These are phyloP conservation scores for Bacidia gigantensis DNA, from an alignment of 495 filamentous ascomycete genomes.

Conservation along the genomic window DNA sequence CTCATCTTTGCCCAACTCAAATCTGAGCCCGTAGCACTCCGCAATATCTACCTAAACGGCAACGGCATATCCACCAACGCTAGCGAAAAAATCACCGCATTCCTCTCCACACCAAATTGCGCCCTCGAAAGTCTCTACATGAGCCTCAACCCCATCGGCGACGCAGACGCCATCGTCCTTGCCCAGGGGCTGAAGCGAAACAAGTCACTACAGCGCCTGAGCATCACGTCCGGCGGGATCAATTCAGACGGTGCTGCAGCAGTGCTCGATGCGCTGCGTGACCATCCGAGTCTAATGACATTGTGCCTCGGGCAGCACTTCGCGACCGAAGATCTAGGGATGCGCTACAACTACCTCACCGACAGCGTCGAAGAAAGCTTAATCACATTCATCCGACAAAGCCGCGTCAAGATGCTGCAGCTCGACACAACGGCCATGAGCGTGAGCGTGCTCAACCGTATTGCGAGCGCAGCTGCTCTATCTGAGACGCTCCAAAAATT, in stretches of 20 bases:
- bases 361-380: conserved; percentile 11
- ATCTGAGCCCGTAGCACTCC: conserved; percentile 15
- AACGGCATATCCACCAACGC: conserved; percentile 21
- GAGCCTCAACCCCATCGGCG: conserved; percentile 22
- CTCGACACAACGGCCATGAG: conserved; percentile 16
- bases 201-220: conserved; percentile 15
- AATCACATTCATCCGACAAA: conserved; percentile 4
- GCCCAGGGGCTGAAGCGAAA: background rate
- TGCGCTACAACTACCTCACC: conserved; percentile 23
- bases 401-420: conserved; percentile 16
- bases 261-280: conserved; percentile 16
- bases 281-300: conserved; percentile 13
- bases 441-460: too few relatives aligned
- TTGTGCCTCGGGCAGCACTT: conserved; percentile 25
- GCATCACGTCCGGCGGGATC: conserved; percentile 21
- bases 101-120: conserved; percentile 20
- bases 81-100: conserved; percentile 20
- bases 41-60: conserved; percentile 28
- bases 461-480: too few relatives aligned
- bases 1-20: background rate
- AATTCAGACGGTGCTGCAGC: conserved; percentile 15
- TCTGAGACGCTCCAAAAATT: too few relatives aligned
- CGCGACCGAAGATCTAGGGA: conserved; percentile 24
- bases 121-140: conserved; percentile 23
- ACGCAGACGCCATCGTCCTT: background rate